Evolutionary conservation across 2,329 filamentous ascomycete genomes (phyloP).

Genomic region (Didymella pinodella): DNA sequence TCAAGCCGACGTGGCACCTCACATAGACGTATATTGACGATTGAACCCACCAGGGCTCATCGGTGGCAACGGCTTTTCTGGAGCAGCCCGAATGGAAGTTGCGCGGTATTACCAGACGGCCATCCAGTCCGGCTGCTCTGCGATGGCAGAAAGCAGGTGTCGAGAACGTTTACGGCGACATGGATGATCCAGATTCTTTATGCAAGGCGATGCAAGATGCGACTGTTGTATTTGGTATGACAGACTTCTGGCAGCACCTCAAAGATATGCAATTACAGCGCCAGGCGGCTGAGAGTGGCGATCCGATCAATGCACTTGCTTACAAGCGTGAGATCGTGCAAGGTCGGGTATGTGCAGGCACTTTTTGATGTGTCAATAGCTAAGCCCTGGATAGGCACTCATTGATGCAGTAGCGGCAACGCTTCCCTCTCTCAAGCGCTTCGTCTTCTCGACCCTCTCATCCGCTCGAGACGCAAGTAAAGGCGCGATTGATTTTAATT

Average conservation of each 20-base stretch:
- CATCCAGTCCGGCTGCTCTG: not conserved
- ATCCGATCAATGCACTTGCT: constrained; percentile 41
- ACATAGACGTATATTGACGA: not conserved
- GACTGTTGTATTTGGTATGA: constrained; percentile 50
- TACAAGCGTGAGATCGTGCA: constrained; percentile 49
- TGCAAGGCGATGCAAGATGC: constrained; percentile 28
- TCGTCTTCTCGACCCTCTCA: constrained; percentile 56
- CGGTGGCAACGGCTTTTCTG: not conserved
- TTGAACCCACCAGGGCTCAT: not conserved
- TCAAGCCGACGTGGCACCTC: not conserved
- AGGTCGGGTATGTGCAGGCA: constrained; percentile 38
- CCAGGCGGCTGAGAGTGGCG: constrained; percentile 23
- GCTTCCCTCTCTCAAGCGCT: constrained; percentile 50
- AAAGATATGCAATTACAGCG: constrained; percentile 25
- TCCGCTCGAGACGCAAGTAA: constrained; percentile 40
- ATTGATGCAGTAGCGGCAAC: constrained; percentile 52
- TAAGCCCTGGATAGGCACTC: constrained; percentile 30
- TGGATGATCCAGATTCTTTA: constrained; percentile 7
- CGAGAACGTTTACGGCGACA: not conserved
- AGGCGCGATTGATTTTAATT: constrained; percentile 45
- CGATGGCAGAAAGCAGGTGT: constrained; percentile 1
- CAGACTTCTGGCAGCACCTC: constrained; percentile 51
- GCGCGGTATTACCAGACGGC: constrained; percentile 2
- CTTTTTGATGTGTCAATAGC: not conserved
- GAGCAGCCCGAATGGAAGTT: not conserved